Evolutionary conservation across 148 eudicot species (phyloP), one percentile per base, ranked within the genome.

Genomic region (Camellia lanceoleosa): DNA sequence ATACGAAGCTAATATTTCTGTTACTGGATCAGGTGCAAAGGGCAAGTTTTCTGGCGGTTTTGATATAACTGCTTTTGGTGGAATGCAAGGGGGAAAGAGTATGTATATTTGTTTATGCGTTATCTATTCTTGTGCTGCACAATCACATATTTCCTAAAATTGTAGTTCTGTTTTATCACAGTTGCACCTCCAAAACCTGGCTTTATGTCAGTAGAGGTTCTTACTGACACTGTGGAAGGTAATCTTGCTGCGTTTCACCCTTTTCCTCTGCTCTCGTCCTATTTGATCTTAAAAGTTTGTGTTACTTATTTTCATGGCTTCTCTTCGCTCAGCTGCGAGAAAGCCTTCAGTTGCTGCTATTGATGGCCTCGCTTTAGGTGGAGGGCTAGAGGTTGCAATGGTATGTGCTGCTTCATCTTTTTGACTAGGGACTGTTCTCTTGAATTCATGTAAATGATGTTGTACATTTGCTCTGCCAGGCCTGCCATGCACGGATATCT

Each of bases 381-480:
- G 98, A 78, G 99, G 99, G 44, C 75, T 96, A 83, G 99, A 96
- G 86, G 95, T 96, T 83, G 94, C 99, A 73, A 96, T 96, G 99
- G 99, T 96, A 87, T 78, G 92, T 84, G 14, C n/a, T 73, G 62
- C 58, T 44, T n/a, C 68, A 62, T 38, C 14, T 5, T 10, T 38
- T 70, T 63, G 30, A 56, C 2, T 10, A 42, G 5, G 15, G 4
- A 20, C 68, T 71, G 18, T 47, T 59, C 61, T 71, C 43, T 71
- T 13, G 3, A 23, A 3, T 61, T 51, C 41, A 41, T 79, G 19
- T 58, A 14, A 68, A 4, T 79, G 77, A 77, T 42, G 19, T 15
- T 75, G 6, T 43, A 71, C 78, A 1, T 2, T 75, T 67, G 14
- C 42, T 54, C 18, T 76, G 46, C 74, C 80, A 94, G 98, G 93